These are phyloP conservation scores for Acacia acuminata DNA, from an alignment of 306 rosid genomes.

Conservation along the genomic window DNA sequence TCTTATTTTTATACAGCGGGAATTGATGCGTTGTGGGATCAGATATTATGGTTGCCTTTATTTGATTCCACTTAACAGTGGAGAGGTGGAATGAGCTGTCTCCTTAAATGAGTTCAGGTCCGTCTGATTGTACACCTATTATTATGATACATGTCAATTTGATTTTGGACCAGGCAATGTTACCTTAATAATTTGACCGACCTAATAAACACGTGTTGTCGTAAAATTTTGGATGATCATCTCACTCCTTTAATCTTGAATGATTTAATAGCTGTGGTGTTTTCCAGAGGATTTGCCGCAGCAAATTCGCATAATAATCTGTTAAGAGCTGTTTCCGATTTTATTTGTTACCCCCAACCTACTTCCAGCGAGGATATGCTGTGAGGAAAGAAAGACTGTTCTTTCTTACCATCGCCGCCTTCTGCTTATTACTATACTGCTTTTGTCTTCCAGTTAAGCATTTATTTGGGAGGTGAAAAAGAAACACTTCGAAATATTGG, in stretches of 20 bases:
- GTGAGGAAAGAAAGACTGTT: background rate
- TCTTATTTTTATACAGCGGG: background rate
- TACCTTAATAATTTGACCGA: slow-evolving; percentile 7
- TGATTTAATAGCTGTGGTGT: background rate
- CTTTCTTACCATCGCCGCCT: background rate
- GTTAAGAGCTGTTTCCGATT: background rate
- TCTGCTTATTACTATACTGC: background rate
- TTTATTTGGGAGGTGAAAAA: background rate
- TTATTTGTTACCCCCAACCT: background rate
- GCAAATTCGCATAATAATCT: background rate
- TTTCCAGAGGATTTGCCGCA: background rate
- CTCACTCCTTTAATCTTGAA: background rate
- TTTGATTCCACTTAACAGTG: background rate
- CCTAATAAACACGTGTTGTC: background rate
- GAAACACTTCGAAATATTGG: background rate
- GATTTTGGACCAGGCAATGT: background rate
- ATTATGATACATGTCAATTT: background rate
- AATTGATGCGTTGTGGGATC: background rate
- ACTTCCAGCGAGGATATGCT: background rate
- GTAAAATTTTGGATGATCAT: background rate
- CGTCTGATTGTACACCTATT: background rate
- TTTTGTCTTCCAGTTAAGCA: slow-evolving; percentile 4
- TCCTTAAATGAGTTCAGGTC: background rate
- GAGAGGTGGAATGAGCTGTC: slow-evolving; percentile 8
- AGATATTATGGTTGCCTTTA: background rate